A percentile compares a stretch with the other conserved stretches of the same genome.
Evolutionary conservation across 495 filamentous ascomycete species (phyloP).

Genomic region (Chlorociboria aeruginascens): DNA sequence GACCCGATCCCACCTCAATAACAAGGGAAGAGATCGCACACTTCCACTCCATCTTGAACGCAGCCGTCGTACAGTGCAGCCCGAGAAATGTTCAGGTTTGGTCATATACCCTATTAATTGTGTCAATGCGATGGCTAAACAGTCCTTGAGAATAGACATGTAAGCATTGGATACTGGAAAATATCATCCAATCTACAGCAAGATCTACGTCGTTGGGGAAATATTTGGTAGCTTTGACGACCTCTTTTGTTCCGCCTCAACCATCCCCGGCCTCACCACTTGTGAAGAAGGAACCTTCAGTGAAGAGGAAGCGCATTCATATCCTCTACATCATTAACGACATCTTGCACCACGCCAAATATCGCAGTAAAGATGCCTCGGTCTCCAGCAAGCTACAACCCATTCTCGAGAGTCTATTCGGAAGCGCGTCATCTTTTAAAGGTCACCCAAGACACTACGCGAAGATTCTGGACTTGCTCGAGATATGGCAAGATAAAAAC

Average conservation of each 20-base stretch:
- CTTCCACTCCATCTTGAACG: constrained; percentile 57
- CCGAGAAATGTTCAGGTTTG: constrained; percentile 91
- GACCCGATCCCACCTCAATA: constrained; percentile 61
- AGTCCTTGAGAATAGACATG: constrained; percentile 51
- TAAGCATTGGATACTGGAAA: constrained; percentile 71
- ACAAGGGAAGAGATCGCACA: constrained; percentile 58
- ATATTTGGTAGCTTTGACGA: constrained; percentile 59
- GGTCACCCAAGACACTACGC: constrained; percentile 52
- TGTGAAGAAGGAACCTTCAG: constrained; percentile 33
- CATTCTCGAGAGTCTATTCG: constrained; percentile 48
- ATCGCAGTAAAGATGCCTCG: constrained; percentile 40
- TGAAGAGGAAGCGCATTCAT: constrained; percentile 60
- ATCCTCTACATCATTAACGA: constrained; percentile 78
- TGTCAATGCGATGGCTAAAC: constrained; percentile 46
- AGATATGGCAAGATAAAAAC: constrained; percentile 57
- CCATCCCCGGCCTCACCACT: constrained; percentile 7
- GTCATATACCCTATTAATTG: constrained; percentile 43
- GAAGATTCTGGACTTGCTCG: constrained; percentile 53
- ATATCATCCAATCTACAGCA: constrained; percentile 55
- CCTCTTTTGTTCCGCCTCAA: constrained; percentile 33
- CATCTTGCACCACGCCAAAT: constrained; percentile 65
- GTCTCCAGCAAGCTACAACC: constrained; percentile 51
- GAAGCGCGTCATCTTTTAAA: constrained; percentile 47
- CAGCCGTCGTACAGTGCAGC: constrained; percentile 62
- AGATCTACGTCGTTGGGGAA: constrained; percentile 59